These are phyloP conservation scores for Fomitopsis pinicola DNA, from an alignment of 1,284 basidiomycete genomes.

Conservation along the genomic window DNA sequence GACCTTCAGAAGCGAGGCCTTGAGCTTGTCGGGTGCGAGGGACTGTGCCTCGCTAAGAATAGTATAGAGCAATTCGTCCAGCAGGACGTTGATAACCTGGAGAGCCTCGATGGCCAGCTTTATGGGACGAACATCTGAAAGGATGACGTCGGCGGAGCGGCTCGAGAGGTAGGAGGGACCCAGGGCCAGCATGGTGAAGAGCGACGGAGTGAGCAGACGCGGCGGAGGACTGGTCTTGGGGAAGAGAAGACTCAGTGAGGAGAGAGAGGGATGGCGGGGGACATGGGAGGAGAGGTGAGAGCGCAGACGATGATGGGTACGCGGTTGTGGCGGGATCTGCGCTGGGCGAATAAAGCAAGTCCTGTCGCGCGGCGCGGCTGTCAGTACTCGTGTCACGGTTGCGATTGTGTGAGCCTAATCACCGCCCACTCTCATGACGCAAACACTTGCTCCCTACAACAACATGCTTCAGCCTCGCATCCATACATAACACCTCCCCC, in stretches of 20 bases:
- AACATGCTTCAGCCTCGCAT: too few relatives aligned
- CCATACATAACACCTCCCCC: too few relatives aligned
- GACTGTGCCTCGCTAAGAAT: conserved; percentile 70
- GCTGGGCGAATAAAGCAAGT: neutral
- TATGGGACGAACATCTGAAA: conserved; percentile 88
- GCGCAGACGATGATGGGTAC: neutral
- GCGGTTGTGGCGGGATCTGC: neutral
- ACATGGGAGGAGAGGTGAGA: neutral
- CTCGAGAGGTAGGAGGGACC: conserved; percentile 73
- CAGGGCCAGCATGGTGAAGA: conserved; percentile 19
- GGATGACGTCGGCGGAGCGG: conserved; percentile 81
- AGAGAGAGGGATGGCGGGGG: neutral
- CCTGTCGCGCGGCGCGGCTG: neutral
- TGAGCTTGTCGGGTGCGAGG: conserved; percentile 72
- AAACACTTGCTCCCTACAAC: neutral
- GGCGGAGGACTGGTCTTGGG: neutral
- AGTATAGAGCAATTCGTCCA: conserved; percentile 84
- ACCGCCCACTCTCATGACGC: too few relatives aligned
- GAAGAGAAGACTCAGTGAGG: neutral
- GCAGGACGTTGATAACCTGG: conserved; percentile 73
- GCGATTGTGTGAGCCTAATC: too few relatives aligned
- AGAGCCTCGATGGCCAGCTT: conserved; percentile 75
- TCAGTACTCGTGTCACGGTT: neutral
- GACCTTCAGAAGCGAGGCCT: conserved; percentile 66
- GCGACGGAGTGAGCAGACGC: neutral